Base-by-base conservation (phyloP, 495 filamentous ascomycete species). In the Hyaloscypha finlandica region DNA sequence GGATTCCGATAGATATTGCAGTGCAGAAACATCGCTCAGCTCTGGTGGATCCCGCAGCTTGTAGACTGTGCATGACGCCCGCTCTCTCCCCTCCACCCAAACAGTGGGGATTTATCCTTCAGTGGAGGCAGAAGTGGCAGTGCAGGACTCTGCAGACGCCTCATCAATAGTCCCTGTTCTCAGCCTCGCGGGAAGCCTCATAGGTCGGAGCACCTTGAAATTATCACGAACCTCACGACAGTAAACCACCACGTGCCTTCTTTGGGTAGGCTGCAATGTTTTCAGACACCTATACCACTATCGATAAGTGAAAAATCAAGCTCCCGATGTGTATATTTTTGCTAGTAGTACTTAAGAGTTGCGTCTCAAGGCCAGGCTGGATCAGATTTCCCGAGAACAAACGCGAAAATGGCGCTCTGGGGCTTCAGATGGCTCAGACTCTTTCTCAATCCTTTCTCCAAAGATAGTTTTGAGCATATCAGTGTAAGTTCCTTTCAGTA, bases 391-490 rank as follows among this genome's bases (percentile, higher is more conserved):
- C 6, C 51, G 8, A 53, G 19, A 6, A 53, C 51, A 16, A 53
- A 6, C 65, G 14, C 29, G 12, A 63, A 58, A 20, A 68, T 68
- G 65, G 59, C 37, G 9, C 65, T 68, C 52, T 68, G 65, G 65
- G 65, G 65, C 20, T 68, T 68, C 31, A 52, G 65, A 33, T 68
- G 65, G 65, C 20, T 68, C 22, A 60, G 51, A 20, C 51, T 68
- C 33, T 68, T 68, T 37, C 52, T 68, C 31, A 68, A 68, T 53
- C 65, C 65, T 48, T 68, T 57, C 39, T 56, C 65, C 8, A 45
- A 63, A 14, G 65, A 68, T 31, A 53, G 63, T 20, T 68, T 68
- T 53, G 65, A 52, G 32, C 59, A 68, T 51, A 68, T 68, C 52
- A 68, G 52, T 20, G 65, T 63, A 33, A 45, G 45, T 31, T 4